Evolutionary conservation across 192 early-diverging fungal genomes (phyloP), one percentile per base, ranked within the genome.

Genomic region (Podila horticola): DNA sequence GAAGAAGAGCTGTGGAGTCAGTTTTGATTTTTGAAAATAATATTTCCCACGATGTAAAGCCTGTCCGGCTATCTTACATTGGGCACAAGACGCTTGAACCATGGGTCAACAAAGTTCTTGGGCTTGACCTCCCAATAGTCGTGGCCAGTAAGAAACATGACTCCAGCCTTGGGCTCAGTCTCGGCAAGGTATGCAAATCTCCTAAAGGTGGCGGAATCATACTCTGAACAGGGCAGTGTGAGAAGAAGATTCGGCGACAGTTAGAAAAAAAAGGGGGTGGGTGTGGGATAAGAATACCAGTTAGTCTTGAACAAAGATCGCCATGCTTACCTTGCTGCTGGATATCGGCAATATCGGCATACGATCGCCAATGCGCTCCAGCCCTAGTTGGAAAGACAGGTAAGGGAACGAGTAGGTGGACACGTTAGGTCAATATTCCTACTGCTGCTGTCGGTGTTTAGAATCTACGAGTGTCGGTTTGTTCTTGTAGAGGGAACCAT

Each of bases 81-180:
- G 45, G 81, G 76, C 20, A 88, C 74, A 58, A 90, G 58, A 41
- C 75, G 65, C 19, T 83, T 84, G 71, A 92, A 93, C 90, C 90
- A 93, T 8, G 92, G 92, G n/a, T 92, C 84, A 10, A 82, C 72
- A 63, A 85, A 88, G 45, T 79, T 76, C 51, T 84, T 79, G 22
- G 84, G 84, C 45, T 84, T 72, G 38, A 79, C 73, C 36, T 90
- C 88, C 81, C 84, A 93, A 62, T 87, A 92, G 63, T 93, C 89
- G 57, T 84, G 83, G 3, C 81, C 87, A 15, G 69, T 76, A 57
- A 88, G 48, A 52, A 67, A 83, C 89, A 86, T 86, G 65, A 92
- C 66, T 30, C 91, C 91, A 7, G 87, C 72, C 19, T 76, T 69
- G n/a, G 70, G 74, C 0, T 76, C 71, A 9, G 5, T 79, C 31